Evolutionary conservation across 2,329 filamentous ascomycete species (phyloP).

Genomic region (Sclerotinia borealis): DNA sequence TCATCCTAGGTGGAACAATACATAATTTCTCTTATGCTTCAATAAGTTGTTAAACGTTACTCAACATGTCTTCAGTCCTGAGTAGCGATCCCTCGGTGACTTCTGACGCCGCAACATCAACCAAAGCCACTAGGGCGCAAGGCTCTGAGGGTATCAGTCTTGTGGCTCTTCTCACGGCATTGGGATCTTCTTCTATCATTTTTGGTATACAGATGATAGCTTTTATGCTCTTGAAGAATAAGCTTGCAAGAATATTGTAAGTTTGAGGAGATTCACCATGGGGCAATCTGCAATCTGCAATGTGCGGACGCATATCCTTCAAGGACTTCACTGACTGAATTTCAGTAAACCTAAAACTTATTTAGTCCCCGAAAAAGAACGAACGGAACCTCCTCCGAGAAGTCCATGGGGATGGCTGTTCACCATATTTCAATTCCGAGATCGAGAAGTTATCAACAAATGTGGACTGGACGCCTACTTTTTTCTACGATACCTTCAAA

Average conservation of each 20-base stretch:
- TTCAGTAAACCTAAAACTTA: conserved; percentile 75
- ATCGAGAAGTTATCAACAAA: conserved; percentile 84
- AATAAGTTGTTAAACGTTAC: not conserved
- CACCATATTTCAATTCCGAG: conserved; percentile 60
- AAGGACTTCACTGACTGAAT: conserved; percentile 15
- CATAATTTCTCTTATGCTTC: conserved; percentile 2
- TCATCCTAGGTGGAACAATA: not conserved
- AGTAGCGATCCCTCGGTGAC: not conserved
- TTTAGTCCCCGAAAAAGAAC: conserved; percentile 77
- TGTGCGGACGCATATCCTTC: not conserved
- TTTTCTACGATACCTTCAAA: conserved; percentile 84
- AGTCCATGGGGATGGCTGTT: conserved; percentile 45
- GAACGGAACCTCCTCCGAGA: conserved; percentile 66
- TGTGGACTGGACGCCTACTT: conserved; percentile 96
- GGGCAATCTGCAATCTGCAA: not conserved
- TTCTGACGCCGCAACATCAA: not conserved
- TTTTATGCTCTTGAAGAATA: conserved; percentile 74
- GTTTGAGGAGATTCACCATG: conserved; percentile 29
- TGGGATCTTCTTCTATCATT: conserved; percentile 29
- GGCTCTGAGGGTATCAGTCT: conserved; percentile 28
- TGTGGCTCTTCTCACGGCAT: conserved; percentile 30
- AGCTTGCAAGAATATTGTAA: conserved; percentile 76
- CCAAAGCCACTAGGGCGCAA: conserved; percentile 18
- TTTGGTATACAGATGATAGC: conserved; percentile 49
- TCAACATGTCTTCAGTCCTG: conserved; percentile 10